Base-by-base conservation (phyloP, 495 filamentous ascomycete genomes). In the Bathelium albidoporum region DNA sequence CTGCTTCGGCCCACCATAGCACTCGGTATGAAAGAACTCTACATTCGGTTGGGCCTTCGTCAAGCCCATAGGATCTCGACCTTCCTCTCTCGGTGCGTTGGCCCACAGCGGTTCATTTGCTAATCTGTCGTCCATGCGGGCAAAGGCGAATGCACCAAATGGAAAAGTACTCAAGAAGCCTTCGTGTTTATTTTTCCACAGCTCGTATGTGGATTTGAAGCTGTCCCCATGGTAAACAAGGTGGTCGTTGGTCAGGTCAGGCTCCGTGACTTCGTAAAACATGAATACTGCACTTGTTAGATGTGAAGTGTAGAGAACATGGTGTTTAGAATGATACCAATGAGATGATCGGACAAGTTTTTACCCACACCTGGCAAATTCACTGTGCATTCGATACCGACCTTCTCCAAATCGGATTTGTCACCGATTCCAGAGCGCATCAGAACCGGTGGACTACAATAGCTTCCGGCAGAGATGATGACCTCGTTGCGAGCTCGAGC, bases 61-160 rank as follows among this genome's bases (percentile, higher is more conserved):
- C 5, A 82, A 68, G 39, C 78, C 79, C 78, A 82, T 81, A 1
- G 81, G 78, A 61, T 81, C 79, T n/a, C 78, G 76, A 26, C 79
- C 78, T 41, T 73, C 71, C 62, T 72, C 29, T 7, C 76, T 73
- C 2, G 75, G 71, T 0, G 78, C 73, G 32, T 73, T 70, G 12
- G 72, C 65, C 79, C 77, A 82, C 2, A 79, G 60, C 1, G 76
- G 73, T 55, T 79, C 74, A 49, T 73, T 63, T 31, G 76, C 70
- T 1, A 82, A 73, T 16, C 79, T 76, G 5, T 80, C 73, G 65
- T 80, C 76, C 24, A 83, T 67, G 26, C 81, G 75, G 10, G 80
- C 77, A 66, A 76, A 85, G 9, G 78, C 81, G 63, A 83, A 83
- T 16, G 73, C 69, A 53, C 82, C 82, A 68, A 82, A 82, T 22